Conservation (phyloP, 495 filamentous ascomycete genomes). For the Penicillium silybi region DNA sequence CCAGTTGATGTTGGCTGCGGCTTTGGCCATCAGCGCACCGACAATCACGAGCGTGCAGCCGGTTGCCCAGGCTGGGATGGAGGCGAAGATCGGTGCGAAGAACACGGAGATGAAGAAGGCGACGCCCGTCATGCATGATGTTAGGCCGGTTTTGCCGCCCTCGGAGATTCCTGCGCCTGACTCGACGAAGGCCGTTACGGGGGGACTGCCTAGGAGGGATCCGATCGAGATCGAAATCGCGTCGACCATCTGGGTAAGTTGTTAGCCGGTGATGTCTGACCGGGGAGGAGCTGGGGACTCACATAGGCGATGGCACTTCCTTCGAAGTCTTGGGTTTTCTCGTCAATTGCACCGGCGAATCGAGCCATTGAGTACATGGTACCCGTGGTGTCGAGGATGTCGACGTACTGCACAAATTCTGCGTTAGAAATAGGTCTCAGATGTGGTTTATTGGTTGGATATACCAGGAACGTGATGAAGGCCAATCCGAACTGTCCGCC, state of each 20-base stretch:
- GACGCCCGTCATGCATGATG: slow-evolving; percentile 68
- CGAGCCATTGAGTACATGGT: slow-evolving; percentile 82
- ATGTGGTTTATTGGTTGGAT: neutral
- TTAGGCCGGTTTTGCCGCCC: slow-evolving; percentile 77
- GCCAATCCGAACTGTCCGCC: slow-evolving; percentile 71
- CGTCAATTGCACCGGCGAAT: slow-evolving; percentile 70
- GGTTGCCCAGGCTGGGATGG: slow-evolving; percentile 80
- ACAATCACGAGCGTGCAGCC: slow-evolving; percentile 79
- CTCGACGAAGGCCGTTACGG: slow-evolving; percentile 80
- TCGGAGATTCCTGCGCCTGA: slow-evolving; percentile 81
- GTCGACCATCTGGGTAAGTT: slow-evolving; percentile 54
- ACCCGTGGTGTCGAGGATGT: slow-evolving; percentile 74
- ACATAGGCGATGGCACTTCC: slow-evolving; percentile 71
- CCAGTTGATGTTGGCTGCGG: slow-evolving; percentile 80
- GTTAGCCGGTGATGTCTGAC: slow-evolving; percentile 1
- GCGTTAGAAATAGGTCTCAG: neutral
- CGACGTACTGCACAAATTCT: slow-evolving; percentile 57
- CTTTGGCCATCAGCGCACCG: slow-evolving; percentile 73
- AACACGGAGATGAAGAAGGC: slow-evolving; percentile 85
- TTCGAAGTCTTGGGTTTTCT: slow-evolving; percentile 72
- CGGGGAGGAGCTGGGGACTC: neutral
- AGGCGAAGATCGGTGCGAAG: slow-evolving; percentile 83
- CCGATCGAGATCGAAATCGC: slow-evolving; percentile 74
- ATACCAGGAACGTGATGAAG: slow-evolving; percentile 64
- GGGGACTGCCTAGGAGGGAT: slow-evolving; percentile 66